These are phyloP conservation scores for Alternaria burnsii DNA, from an alignment of 2,329 filamentous ascomycete species.

Conservation along the genomic window DNA sequence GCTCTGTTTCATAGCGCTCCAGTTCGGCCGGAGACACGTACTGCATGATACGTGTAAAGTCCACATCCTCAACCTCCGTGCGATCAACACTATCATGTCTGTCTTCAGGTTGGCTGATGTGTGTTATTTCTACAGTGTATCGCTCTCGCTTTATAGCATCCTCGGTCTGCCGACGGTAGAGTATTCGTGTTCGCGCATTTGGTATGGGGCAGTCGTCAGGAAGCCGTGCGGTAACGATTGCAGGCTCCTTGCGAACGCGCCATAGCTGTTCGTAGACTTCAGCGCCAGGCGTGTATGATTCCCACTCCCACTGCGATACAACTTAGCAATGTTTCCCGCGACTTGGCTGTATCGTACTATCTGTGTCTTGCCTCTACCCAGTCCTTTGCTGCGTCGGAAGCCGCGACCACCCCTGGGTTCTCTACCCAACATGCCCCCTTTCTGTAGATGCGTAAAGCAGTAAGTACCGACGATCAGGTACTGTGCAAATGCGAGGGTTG, in stretches of 20 bases:
- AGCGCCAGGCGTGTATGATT: conserved; percentile 37
- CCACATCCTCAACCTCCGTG: conserved; percentile 32
- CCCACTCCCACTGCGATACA: conserved; percentile 38
- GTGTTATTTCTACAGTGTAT: conserved; percentile 36
- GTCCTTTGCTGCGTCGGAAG: conserved; percentile 15
- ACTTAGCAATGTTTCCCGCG: conserved; percentile 3
- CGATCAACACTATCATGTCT: not conserved
- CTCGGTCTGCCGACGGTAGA: conserved; percentile 39
- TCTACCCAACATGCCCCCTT: conserved; percentile 35
- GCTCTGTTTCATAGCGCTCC: conserved; percentile 45
- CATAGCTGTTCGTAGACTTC: conserved; percentile 43
- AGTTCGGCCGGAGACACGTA: conserved; percentile 43
- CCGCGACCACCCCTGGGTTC: conserved; percentile 25
- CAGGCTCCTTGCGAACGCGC: conserved; percentile 39
- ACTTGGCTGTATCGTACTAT: conserved; percentile 19
- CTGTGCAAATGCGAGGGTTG: not conserved
- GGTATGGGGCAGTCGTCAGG: conserved; percentile 38
- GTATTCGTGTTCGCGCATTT: conserved; percentile 40
- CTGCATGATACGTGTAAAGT: conserved; percentile 39
- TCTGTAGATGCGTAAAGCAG: not conserved
- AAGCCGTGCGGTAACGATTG: conserved; percentile 35
- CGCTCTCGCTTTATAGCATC: conserved; percentile 34
- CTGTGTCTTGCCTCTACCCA: conserved; percentile 26
- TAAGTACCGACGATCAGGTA: not conserved
- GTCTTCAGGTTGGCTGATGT: conserved; percentile 1